Evolutionary conservation across 2,329 filamentous ascomycete genomes (phyloP).

Genomic region (Sporothrix pallida): DNA sequence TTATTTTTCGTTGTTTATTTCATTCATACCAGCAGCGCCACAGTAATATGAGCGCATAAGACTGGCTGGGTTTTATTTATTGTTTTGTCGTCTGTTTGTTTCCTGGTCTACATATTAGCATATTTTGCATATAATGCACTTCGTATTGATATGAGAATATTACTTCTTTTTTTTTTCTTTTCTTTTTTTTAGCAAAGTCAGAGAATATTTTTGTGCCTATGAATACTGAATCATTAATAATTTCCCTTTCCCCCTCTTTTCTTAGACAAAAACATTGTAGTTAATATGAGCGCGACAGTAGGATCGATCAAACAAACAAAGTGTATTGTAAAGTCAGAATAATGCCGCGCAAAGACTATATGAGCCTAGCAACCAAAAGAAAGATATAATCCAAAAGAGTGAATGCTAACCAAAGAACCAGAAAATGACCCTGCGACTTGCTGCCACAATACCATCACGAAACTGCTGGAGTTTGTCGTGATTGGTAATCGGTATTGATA

Average conservation of each 20-base stretch:
- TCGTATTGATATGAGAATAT: not conserved
- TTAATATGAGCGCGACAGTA: too few relatives aligned
- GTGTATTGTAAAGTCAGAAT: not conserved
- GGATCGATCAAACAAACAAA: not conserved
- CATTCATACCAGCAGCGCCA: not conserved
- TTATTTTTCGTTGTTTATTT: not conserved
- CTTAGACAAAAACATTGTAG: too few relatives aligned
- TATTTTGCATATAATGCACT: not conserved
- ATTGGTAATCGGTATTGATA: too few relatives aligned
- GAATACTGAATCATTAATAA: too few relatives aligned
- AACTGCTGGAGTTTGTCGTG: not conserved
- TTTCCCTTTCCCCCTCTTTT: too few relatives aligned
- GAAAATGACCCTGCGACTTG: too few relatives aligned
- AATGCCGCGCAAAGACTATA: not conserved
- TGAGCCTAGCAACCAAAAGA: not conserved
- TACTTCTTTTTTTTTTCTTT: not conserved
- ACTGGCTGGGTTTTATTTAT: not conserved
- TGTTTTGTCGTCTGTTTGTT: not conserved
- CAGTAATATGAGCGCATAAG: not conserved
- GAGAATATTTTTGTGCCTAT: too few relatives aligned
- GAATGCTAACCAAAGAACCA: not conserved
- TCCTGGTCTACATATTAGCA: not conserved
- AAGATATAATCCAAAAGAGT: not conserved
- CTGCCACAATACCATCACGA: not conserved
- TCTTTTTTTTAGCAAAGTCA: too few relatives aligned